phyloP scores from a whole-genome alignment of 306 rosid genomes.

The Senna tora region DNA sequence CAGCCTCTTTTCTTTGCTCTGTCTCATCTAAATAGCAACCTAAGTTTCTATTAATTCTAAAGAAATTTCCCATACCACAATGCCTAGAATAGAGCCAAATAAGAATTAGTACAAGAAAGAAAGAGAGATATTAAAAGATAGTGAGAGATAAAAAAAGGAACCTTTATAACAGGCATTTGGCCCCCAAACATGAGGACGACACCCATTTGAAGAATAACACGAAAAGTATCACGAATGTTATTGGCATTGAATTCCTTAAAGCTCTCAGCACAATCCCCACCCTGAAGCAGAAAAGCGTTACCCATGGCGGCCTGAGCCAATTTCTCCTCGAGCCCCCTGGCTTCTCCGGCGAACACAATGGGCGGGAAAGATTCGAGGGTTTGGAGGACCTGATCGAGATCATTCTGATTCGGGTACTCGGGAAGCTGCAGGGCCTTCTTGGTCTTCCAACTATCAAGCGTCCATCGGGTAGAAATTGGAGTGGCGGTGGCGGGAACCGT shows the following conservation, averaged over 20 bases:
- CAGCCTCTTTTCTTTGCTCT: not conserved
- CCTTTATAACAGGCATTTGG: slow-evolving; percentile 40
- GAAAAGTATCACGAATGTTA: slow-evolving; percentile 35
- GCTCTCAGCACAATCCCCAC: slow-evolving; percentile 61
- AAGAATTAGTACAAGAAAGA: not conserved
- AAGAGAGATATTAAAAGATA: not conserved
- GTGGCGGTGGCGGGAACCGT: not conserved
- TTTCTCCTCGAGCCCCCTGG: slow-evolving; percentile 25
- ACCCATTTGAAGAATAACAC: slow-evolving; percentile 34
- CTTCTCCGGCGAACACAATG: slow-evolving; percentile 36
- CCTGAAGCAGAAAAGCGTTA: slow-evolving; percentile 33
- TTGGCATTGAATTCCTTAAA: slow-evolving; percentile 60
- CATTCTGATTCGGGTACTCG: slow-evolving; percentile 27
- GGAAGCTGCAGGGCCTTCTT: slow-evolving; percentile 27
- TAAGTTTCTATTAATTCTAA: not conserved
- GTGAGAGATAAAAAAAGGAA: not conserved
- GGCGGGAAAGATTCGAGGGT: slow-evolving; percentile 30
- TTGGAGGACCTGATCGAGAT: slow-evolving; percentile 28
- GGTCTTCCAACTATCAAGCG: slow-evolving; percentile 24
- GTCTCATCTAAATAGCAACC: not conserved
- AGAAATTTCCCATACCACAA: not conserved
- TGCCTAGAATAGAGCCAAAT: not conserved
- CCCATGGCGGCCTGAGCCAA: slow-evolving; percentile 25
- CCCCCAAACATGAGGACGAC: slow-evolving; percentile 32
- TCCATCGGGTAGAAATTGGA: slow-evolving; percentile 1